phyloP scores from a whole-genome alignment of 2,329 filamentous ascomycete species.

The Trichothecium sympodiale region DNA sequence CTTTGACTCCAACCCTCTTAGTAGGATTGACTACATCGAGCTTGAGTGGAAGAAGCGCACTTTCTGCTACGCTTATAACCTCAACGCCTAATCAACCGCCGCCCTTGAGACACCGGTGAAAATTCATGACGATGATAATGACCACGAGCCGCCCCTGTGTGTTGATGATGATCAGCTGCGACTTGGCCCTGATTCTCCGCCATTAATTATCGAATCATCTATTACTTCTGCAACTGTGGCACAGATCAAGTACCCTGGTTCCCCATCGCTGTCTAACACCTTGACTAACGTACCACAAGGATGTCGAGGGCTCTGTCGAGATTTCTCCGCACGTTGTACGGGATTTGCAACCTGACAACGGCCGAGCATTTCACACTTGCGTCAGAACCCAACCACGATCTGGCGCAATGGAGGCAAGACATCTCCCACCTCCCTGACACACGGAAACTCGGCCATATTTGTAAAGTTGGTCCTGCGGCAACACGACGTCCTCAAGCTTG shows the following conservation, averaged over 20 bases:
- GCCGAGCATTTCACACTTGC: conserved; percentile 15
- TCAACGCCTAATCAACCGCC: conserved; percentile 48
- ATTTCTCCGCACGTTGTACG: conserved; percentile 23
- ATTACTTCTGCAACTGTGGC: conserved; percentile 21
- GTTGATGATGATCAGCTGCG: conserved; percentile 34
- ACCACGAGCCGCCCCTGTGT: conserved; percentile 44
- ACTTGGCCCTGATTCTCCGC: conserved; percentile 24
- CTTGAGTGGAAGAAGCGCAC: conserved; percentile 29
- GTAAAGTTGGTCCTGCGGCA: conserved; percentile 28
- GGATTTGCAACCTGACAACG: conserved; percentile 18
- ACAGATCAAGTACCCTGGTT: conserved; percentile 18
- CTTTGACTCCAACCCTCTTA: no score
- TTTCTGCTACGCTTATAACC: conserved; percentile 17
- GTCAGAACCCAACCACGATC: conserved; percentile 15
- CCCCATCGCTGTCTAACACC: no score
- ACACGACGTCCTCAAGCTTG: conserved; percentile 22
- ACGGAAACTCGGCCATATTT: conserved; percentile 18
- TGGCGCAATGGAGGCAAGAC: conserved; percentile 21
- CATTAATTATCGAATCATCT: no score
- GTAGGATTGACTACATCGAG: no score
- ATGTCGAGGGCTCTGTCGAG: conserved; percentile 19
- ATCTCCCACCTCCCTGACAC: conserved; percentile 25
- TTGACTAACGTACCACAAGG: conserved; percentile 7
- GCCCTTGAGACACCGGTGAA: conserved; percentile 48
- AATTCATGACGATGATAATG: conserved; percentile 54